These are phyloP conservation scores for Cystoderma amianthinum DNA, from an alignment of 768 basidiomycete species.

Conservation along the genomic window DNA sequence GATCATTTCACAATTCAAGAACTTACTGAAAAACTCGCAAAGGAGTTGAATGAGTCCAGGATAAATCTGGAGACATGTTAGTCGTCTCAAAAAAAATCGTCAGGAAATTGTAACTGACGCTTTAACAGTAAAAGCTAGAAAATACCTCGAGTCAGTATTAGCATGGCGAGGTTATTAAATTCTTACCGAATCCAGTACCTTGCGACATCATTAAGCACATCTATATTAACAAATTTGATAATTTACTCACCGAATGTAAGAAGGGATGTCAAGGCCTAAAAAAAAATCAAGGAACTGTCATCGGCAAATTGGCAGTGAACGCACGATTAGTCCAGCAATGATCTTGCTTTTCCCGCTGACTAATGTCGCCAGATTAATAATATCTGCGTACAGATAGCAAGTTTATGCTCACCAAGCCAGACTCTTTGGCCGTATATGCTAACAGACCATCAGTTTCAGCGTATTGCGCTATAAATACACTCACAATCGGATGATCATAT, in stretches of 20 bases:
- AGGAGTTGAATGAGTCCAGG: not conserved
- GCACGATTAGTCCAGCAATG: not conserved
- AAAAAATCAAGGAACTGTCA: not conserved
- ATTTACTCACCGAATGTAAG: not conserved
- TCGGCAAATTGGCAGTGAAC: not conserved
- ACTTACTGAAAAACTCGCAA: not conserved
- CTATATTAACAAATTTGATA: not conserved
- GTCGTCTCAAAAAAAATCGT: no score
- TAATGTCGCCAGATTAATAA: not conserved
- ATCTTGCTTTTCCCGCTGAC: not conserved
- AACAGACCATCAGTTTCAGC: not conserved
- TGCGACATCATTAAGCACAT: not conserved
- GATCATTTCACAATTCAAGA: not conserved
- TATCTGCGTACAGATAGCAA: not conserved
- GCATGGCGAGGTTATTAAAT: not conserved
- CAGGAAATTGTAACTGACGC: not conserved
- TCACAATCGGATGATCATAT: conserved; percentile 23
- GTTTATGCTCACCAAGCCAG: conserved; percentile 3
- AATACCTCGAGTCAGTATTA: not conserved
- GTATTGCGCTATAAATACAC: no score
- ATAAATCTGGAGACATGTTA: not conserved
- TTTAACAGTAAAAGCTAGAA: not conserved
- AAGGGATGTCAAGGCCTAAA: not conserved
- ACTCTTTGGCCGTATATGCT: conserved; percentile 13
- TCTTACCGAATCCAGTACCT: not conserved